Base-by-base conservation (phyloP, 129 eudicot species). In the Flaveria robusta region DNA sequence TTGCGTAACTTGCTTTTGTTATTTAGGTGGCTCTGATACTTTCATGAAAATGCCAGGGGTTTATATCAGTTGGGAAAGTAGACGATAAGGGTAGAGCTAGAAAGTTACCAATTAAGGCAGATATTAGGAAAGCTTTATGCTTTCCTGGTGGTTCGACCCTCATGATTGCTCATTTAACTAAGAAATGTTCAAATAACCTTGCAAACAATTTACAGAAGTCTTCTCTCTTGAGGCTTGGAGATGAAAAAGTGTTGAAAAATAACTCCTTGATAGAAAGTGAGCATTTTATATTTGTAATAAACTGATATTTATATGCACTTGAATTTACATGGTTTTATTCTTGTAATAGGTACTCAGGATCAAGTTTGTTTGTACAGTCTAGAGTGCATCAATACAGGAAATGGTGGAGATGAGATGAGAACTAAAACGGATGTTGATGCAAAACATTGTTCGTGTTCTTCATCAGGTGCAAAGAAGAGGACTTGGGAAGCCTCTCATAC, bases 141-240 rank as follows among this genome's bases (percentile, higher is more conserved):
- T 87, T 93, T 80, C 98, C 98, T 79, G 98, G 98, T n/a, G 96
- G 96, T 54, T 85, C 98, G 59, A 93, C 88, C 67, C 86, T 93
- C 76, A 87, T 90, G 97, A 65, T 88, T 70, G 72, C 98, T 64
- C 96, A 93, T 79, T 80, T 93, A 68, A 63, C 47, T 24, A 75
- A 74, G 10, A 84, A 87, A 66, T 64, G 54, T 75, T 52, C 77
- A 71, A 50, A 76, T 68, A 81, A 68, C 72, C 16, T 81, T 22
- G 51, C 66, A 49, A 79, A 71, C 72, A 45, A 60, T 10, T 29
- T 77, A 46, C 66, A 68, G 43, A 65, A 71, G 68, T 52, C 85
- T 29, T 75, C 84, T 56, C 88, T 78, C 9, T 46, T 73, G 29
- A 84, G 82, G 80, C 82, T 79, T 29, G 81, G 78, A 68, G 75